These are phyloP conservation scores for Persicaria maculosa DNA, from an alignment of 148 eudicot species.

Conservation along the genomic window DNA sequence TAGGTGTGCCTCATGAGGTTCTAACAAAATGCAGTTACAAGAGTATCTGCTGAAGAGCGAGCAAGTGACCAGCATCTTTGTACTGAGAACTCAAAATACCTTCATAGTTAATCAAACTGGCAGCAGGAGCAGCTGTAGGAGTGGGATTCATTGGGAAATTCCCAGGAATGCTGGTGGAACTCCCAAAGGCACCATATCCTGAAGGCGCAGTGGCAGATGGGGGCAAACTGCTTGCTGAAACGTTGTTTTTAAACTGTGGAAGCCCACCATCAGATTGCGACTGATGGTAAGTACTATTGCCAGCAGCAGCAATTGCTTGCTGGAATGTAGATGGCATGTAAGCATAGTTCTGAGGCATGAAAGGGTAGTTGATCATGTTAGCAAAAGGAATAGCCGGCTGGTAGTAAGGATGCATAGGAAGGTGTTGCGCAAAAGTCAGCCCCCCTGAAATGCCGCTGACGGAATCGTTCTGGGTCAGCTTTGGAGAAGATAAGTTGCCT, in stretches of 20 bases:
- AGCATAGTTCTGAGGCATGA: slow-evolving; percentile 62
- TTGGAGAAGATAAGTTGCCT: slow-evolving; percentile 41
- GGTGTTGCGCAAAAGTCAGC: slow-evolving; percentile 58
- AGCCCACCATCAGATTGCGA: slow-evolving; percentile 42
- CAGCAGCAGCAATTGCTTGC: slow-evolving; percentile 53
- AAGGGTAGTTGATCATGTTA: slow-evolving; percentile 70
- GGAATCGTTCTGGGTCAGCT: slow-evolving; percentile 39
- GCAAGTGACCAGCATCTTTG: slow-evolving; percentile 66
- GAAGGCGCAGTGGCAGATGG: slow-evolving; percentile 70
- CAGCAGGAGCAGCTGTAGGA: slow-evolving; percentile 57
- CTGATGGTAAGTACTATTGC: slow-evolving; percentile 66
- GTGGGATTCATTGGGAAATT: slow-evolving; percentile 42
- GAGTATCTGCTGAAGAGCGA: slow-evolving; percentile 80
- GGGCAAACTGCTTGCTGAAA: slow-evolving; percentile 68
- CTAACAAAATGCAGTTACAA: too few relatives aligned
- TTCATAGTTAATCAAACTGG: slow-evolving; percentile 53
- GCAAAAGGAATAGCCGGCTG: slow-evolving; percentile 61
- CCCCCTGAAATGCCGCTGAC: slow-evolving; percentile 50
- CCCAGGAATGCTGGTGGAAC: slow-evolving; percentile 51
- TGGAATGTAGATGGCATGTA: slow-evolving; percentile 78
- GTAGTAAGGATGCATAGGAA: slow-evolving; percentile 59
- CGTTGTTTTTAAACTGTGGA: slow-evolving; percentile 71
- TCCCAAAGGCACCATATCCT: slow-evolving; percentile 80
- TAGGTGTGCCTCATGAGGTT: too few relatives aligned
- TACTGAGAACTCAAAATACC: slow-evolving; percentile 59